Percentiles rank a stretch among this genome's conserved stretches.
phyloP scores from a whole-genome alignment of 768 basidiomycete species.

The Myochromella boudieri region DNA sequence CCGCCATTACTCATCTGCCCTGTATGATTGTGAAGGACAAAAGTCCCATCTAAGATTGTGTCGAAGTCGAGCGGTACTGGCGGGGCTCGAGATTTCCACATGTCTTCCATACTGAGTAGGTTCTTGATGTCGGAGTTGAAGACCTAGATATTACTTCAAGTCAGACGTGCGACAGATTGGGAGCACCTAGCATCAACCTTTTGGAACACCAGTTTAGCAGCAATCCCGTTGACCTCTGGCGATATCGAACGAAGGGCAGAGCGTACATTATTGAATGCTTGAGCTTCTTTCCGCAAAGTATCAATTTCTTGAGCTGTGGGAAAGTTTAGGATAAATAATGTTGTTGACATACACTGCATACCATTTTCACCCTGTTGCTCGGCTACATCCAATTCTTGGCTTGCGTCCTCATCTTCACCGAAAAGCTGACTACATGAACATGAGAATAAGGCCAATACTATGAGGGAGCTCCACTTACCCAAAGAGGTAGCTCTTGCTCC shows the following conservation, averaged over 20 bases:
- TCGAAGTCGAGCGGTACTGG: slow-evolving; percentile 85
- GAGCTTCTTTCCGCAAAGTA: slow-evolving; percentile 83
- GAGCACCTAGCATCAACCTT: background rate
- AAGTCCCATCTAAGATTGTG: slow-evolving; percentile 65
- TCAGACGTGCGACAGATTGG: background rate
- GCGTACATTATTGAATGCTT: slow-evolving; percentile 84
- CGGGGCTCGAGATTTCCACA: slow-evolving; percentile 92
- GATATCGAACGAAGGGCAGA: slow-evolving; percentile 53
- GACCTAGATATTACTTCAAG: slow-evolving; percentile 50
- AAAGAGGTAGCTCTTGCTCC: slow-evolving; percentile 97
- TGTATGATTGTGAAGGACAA: slow-evolving; percentile 39
- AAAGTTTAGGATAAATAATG: background rate
- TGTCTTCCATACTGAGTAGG: slow-evolving; percentile 89
- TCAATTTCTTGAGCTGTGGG: slow-evolving; percentile 83
- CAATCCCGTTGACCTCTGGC: slow-evolving; percentile 33
- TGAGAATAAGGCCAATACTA: background rate
- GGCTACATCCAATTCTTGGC: slow-evolving; percentile 85
- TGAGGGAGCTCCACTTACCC: slow-evolving; percentile 54
- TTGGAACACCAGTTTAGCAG: slow-evolving; percentile 46
- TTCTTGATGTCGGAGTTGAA: slow-evolving; percentile 88
- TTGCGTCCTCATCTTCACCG: slow-evolving; percentile 87
- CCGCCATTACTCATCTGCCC: slow-evolving; percentile 9
- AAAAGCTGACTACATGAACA: slow-evolving; percentile 73
- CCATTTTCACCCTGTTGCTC: slow-evolving; percentile 94
- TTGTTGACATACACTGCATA: slow-evolving; percentile 28